These are phyloP conservation scores for Rhizopogon roseolus DNA, from an alignment of 768 basidiomycete species.

Conservation along the genomic window DNA sequence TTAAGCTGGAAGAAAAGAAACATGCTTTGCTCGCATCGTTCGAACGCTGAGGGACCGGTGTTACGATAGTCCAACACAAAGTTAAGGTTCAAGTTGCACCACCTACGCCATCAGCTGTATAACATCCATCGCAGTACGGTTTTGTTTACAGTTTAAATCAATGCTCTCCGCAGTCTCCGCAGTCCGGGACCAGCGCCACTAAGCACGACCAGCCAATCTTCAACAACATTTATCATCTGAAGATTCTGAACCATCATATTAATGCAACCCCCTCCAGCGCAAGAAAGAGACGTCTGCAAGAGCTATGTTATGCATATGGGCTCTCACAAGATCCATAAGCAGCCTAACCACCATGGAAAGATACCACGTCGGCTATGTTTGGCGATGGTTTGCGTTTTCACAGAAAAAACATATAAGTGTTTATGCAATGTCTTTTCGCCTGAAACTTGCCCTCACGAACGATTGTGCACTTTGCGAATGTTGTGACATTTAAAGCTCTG, in stretches of 20 bases:
- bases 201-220: too few species aligned
- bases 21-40: conserved; percentile 56
- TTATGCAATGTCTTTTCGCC: too few species aligned
- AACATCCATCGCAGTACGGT: conserved; percentile 13
- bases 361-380: conserved; percentile 80
- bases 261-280: conserved; percentile 9
- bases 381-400: conserved; percentile 69
- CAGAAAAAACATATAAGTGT: too few species aligned
- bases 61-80: too few species aligned
- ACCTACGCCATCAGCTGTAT: conserved; percentile 18
- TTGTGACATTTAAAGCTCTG: too few species aligned
- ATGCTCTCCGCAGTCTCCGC: conserved; percentile 10
- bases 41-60: conserved; percentile 61
- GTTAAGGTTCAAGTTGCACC: conserved; percentile 24
- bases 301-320: conserved; percentile 75
- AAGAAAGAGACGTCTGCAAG: conserved; percentile 44
- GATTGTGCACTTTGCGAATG: too few species aligned
- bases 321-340: conserved; percentile 38
- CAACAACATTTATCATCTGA: background rate
- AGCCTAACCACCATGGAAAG: conserved; percentile 56
- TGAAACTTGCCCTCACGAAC: too few species aligned
- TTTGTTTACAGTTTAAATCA: conserved; percentile 15
- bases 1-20: conserved; percentile 78
- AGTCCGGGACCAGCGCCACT: conserved; percentile 9
- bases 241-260: background rate